Evolutionary conservation across 352 stramenopile species (phyloP).

Genomic region (Globisporangium recalcitrans): DNA sequence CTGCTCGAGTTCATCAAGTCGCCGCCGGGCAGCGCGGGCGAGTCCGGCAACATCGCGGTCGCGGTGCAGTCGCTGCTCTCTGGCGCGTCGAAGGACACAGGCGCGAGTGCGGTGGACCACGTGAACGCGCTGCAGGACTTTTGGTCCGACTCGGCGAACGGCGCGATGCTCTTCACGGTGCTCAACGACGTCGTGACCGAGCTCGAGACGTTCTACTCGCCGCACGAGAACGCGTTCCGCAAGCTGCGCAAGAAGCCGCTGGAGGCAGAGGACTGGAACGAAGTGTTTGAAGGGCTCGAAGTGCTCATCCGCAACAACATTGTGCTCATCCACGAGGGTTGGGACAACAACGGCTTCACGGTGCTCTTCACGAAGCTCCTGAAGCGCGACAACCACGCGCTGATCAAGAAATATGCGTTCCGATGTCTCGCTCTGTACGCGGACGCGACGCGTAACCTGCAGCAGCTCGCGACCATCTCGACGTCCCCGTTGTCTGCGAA

Average conservation of each 20-base stretch:
- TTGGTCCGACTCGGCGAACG: slow-evolving; percentile 68
- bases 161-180: slow-evolving; percentile 67
- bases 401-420: slow-evolving; percentile 90
- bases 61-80: slow-evolving; percentile 64
- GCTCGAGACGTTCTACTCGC: slow-evolving; percentile 78
- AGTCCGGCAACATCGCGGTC: slow-evolving; percentile 58
- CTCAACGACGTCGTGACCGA: slow-evolving; percentile 79
- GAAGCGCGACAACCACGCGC: slow-evolving; percentile 79
- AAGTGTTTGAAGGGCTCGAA: slow-evolving; percentile 84
- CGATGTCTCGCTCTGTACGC: slow-evolving; percentile 78
- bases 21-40: slow-evolving; percentile 24
- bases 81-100: slow-evolving; percentile 41
- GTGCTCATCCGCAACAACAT: slow-evolving; percentile 77
- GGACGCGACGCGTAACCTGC: slow-evolving; percentile 66
- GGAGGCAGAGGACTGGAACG: slow-evolving; percentile 85
- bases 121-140: slow-evolving; percentile 57
- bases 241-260: slow-evolving; percentile 77
- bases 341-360: slow-evolving; percentile 78
- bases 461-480: slow-evolving; percentile 49
- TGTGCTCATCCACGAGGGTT: slow-evolving; percentile 60
- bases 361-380: slow-evolving; percentile 83
- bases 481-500: slow-evolving; percentile 15
- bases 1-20: slow-evolving; percentile 83
- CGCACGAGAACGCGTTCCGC: slow-evolving; percentile 76
- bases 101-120: slow-evolving; percentile 32